phyloP scores from a whole-genome alignment of 139 green algal species.

The Chlamydomonas sphaeroides region DNA sequence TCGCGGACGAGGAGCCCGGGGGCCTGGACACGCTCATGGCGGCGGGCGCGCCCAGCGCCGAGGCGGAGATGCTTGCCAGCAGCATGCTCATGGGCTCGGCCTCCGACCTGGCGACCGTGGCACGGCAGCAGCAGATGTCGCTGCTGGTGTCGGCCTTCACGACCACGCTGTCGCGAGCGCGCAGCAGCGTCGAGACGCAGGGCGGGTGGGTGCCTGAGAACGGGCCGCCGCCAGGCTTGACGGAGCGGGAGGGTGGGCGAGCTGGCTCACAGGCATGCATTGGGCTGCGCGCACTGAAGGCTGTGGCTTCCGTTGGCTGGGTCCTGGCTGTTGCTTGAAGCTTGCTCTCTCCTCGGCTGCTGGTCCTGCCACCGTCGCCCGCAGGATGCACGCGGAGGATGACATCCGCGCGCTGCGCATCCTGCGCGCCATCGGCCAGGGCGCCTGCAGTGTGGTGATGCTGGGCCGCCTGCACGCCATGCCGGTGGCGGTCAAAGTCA shows the following conservation, averaged over 20 bases:
- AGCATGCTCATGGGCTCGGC: neutral
- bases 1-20: too few species aligned
- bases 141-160: conserved; percentile 22
- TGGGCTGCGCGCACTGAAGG: too few species aligned
- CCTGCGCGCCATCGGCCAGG: neutral
- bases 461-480: conserved; percentile 4
- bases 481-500: neutral
- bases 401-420: neutral
- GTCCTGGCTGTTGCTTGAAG: too few species aligned
- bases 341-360: neutral
- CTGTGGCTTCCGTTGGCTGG: too few species aligned
- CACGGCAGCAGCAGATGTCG: conserved; percentile 22
- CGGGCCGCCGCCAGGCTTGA: too few species aligned
- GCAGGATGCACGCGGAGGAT: neutral
- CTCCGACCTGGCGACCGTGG: neutral
- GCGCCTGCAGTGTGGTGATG: neutral
- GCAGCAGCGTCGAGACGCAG: neutral
- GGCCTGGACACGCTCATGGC: too few species aligned
- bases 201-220: neutral
- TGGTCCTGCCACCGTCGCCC: neutral
- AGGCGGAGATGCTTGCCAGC: neutral
- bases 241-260: too few species aligned
- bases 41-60: too few species aligned
- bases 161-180: conserved; percentile 5
- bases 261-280: too few species aligned